Percentiles rank a stretch among this genome's conserved stretches.
phyloP scores from a whole-genome alignment of 2,329 filamentous ascomycete species.

The Cercospora sp. region DNA sequence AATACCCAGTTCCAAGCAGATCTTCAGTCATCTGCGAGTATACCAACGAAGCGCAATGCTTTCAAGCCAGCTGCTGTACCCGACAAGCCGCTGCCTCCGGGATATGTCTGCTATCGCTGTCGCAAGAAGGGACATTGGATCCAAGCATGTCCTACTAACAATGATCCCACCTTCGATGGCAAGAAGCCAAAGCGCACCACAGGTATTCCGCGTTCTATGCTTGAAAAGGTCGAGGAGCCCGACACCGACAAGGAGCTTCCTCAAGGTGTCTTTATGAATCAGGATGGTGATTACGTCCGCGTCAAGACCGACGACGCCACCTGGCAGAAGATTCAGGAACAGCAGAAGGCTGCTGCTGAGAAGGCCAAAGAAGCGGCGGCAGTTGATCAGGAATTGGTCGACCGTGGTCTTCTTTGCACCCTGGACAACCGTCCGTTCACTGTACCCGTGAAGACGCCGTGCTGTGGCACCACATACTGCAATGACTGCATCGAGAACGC shows the following conservation, averaged over 20 bases:
- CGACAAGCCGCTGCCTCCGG: slow-evolving; percentile 87
- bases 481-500: slow-evolving; percentile 99
- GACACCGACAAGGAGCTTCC: slow-evolving; percentile 75
- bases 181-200: slow-evolving; percentile 93
- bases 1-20: slow-evolving; percentile 91
- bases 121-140: slow-evolving; percentile 98
- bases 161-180: slow-evolving; percentile 93
- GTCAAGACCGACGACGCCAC: slow-evolving; percentile 92
- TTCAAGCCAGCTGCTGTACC: slow-evolving; percentile 74
- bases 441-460: slow-evolving; percentile 98
- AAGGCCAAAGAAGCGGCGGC: slow-evolving; percentile 71
- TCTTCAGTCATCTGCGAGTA: slow-evolving; percentile 89
- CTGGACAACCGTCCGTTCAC: slow-evolving; percentile 98
- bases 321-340: slow-evolving; percentile 96
- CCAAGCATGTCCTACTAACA: slow-evolving; percentile 95
- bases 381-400: slow-evolving; percentile 82
- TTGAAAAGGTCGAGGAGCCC: slow-evolving; percentile 89
- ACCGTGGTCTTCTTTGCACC: slow-evolving; percentile 85
- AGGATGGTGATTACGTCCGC: slow-evolving; percentile 95
- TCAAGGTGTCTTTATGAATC: slow-evolving; percentile 94
- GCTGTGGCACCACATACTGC: slow-evolving; percentile 97
- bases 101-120: slow-evolving; percentile 95
- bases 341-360: slow-evolving; percentile 80
- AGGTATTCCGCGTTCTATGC: slow-evolving; percentile 90
- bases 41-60: slow-evolving; percentile 42